Evolutionary conservation across 73 alveolate species (phyloP).

Genomic region (Paramecium primaurelia): DNA sequence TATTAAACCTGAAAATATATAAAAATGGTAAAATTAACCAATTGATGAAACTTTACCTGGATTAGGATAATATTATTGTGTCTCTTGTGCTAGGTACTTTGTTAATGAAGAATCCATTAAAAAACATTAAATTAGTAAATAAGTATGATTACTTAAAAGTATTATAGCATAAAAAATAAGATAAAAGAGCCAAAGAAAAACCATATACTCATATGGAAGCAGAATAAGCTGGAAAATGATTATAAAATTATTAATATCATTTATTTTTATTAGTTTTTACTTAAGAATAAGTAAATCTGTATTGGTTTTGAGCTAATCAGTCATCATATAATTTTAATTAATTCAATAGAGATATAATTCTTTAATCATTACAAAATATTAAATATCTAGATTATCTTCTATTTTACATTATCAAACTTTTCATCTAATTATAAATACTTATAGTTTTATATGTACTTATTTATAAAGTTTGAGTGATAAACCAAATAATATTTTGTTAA

Average conservation of each 20-base stretch:
- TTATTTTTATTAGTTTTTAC: background rate
- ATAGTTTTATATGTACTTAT: too few species aligned
- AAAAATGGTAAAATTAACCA: slow-evolving; percentile 61
- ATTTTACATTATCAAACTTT: too few species aligned
- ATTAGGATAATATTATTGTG: slow-evolving; percentile 73
- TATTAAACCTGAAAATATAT: slow-evolving; percentile 69
- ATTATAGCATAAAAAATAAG: slow-evolving; percentile 69
- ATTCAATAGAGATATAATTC: too few species aligned
- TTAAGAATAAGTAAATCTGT: too few species aligned
- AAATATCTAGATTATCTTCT: too few species aligned
- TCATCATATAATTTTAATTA: too few species aligned
- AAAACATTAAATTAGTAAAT: slow-evolving; percentile 65
- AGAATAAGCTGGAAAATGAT: slow-evolving; percentile 65
- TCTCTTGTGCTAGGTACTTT: slow-evolving; percentile 74
- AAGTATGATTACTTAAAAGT: background rate
- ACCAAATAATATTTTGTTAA: too few species aligned
- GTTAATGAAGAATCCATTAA: slow-evolving; percentile 63
- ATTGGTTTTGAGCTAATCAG: too few species aligned
- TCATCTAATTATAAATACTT: too few species aligned
- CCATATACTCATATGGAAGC: slow-evolving; percentile 78
- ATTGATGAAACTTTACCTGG: slow-evolving; percentile 81
- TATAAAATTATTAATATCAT: background rate
- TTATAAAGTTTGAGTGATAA: too few species aligned
- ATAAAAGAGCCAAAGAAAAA: slow-evolving; percentile 65
- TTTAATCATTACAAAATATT: too few species aligned